phyloP scores from a whole-genome alignment of 139 green algal genomes.

The Mesotaenium endlicherianum region DNA sequence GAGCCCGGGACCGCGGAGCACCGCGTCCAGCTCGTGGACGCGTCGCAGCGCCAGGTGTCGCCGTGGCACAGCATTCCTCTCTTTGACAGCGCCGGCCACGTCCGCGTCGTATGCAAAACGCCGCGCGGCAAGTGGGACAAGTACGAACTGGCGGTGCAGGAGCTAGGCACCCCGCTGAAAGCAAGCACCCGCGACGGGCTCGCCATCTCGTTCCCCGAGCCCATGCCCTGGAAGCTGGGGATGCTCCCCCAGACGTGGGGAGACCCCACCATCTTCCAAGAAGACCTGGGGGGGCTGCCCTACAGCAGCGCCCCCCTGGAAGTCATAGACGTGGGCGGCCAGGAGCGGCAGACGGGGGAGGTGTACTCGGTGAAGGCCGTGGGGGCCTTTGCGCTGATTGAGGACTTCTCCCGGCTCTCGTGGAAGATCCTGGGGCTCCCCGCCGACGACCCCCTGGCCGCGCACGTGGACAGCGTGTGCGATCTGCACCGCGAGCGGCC shows the following conservation, averaged over 20 bases:
- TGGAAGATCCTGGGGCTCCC: conserved; percentile 3
- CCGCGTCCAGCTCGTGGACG: neutral
- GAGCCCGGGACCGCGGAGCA: neutral
- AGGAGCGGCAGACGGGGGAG: neutral
- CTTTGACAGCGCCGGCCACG: too few species aligned
- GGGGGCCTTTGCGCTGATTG: conserved; percentile 4
- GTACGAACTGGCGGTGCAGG: neutral
- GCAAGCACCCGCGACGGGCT: neutral
- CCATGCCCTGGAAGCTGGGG: conserved; percentile 21
- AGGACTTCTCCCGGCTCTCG: neutral
- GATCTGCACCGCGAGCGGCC: conserved; percentile 7
- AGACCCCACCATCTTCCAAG: conserved; percentile 1
- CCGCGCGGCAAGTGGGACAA: neutral
- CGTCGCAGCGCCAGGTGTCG: neutral
- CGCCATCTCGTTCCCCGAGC: neutral
- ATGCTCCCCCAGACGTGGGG: conserved; percentile 25
- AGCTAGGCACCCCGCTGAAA: neutral
- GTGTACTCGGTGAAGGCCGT: conserved; percentile 15
- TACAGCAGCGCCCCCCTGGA: conserved; percentile 11
- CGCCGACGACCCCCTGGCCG: neutral
- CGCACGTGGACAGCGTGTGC: neutral
- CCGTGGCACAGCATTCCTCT: conserved; percentile 17
- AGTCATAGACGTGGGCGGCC: conserved; percentile 1
- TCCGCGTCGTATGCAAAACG: neutral
- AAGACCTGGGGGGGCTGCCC: conserved; percentile 3